Evolutionary conservation across 192 early-diverging fungal species (phyloP).

Genomic region (Lobosporangium transversale): DNA sequence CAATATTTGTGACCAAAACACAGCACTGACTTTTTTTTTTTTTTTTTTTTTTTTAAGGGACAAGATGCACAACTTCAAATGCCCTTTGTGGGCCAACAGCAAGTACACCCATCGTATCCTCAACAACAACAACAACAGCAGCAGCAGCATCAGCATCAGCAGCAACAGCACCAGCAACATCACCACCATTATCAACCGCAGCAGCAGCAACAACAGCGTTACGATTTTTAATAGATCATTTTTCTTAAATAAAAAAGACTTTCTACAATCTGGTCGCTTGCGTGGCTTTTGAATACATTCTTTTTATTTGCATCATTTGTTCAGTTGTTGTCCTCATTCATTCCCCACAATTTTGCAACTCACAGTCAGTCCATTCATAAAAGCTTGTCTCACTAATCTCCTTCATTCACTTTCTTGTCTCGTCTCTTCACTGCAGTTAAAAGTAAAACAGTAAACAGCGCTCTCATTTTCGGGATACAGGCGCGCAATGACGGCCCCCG

Average conservation of each 20-base stretch:
- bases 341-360: too few species aligned
- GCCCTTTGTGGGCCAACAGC: constrained; percentile 12
- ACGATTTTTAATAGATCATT: too few species aligned
- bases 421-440: too few species aligned
- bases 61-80: constrained; percentile 15
- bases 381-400: background rate
- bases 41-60: background rate
- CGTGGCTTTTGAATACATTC: too few species aligned
- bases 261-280: background rate
- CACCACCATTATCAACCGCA: background rate
- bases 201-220: background rate
- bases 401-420: background rate
- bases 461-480: too few species aligned
- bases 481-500: too few species aligned
- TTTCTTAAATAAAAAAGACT: too few species aligned
- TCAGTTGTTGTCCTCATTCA: too few species aligned
- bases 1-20: too few species aligned
- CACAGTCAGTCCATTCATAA: too few species aligned
- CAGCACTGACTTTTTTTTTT: background rate
- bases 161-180: background rate
- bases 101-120: background rate
- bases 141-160: background rate
- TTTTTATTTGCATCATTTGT: background rate
- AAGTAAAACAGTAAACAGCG: too few species aligned
- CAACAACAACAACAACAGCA: background rate